Percentiles rank a stretch among this genome's conserved stretches.
These are phyloP conservation scores for Aspergillus sp. DNA, from an alignment of 2,329 filamentous ascomycete genomes.

Conservation along the genomic window DNA sequence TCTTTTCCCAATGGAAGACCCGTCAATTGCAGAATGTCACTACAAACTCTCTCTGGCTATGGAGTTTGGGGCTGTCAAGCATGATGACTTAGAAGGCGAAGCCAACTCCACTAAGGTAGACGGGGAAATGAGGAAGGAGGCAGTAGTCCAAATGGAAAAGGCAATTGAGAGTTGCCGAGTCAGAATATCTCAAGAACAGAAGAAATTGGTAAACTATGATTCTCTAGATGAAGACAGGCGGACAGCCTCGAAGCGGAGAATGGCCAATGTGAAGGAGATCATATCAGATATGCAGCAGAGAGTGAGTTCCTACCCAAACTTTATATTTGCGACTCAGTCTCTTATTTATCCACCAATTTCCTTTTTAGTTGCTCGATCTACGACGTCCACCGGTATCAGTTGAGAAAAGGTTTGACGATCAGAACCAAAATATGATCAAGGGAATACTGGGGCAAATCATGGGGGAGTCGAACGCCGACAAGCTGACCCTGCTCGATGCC, in stretches of 20 bases:
- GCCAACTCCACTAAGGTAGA: slow-evolving; percentile 46
- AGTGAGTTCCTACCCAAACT: slow-evolving; percentile 35
- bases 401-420: slow-evolving; percentile 33
- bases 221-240: slow-evolving; percentile 42
- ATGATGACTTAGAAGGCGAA: slow-evolving; percentile 36
- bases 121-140: slow-evolving; percentile 57
- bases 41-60: slow-evolving; percentile 94
- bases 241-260: slow-evolving; percentile 44
- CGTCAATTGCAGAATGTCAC: slow-evolving; percentile 88
- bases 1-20: slow-evolving; percentile 76
- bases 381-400: slow-evolving; percentile 54
- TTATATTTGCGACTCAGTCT: neutral
- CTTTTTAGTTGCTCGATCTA: slow-evolving; percentile 54
- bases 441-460: slow-evolving; percentile 60
- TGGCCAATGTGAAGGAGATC: slow-evolving; percentile 62
- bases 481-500: slow-evolving; percentile 55
- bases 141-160: slow-evolving; percentile 58
- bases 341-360: slow-evolving; percentile 10
- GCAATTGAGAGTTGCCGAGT: slow-evolving; percentile 60
- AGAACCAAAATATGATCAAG: slow-evolving; percentile 47
- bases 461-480: slow-evolving; percentile 53
- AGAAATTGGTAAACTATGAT: slow-evolving; percentile 38
- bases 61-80: slow-evolving; percentile 82
- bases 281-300: slow-evolving; percentile 61
- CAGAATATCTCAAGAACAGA: slow-evolving; percentile 55